These are phyloP conservation scores for Eucalyptus paniculata DNA, from an alignment of 345 rosid species.

Conservation along the genomic window DNA sequence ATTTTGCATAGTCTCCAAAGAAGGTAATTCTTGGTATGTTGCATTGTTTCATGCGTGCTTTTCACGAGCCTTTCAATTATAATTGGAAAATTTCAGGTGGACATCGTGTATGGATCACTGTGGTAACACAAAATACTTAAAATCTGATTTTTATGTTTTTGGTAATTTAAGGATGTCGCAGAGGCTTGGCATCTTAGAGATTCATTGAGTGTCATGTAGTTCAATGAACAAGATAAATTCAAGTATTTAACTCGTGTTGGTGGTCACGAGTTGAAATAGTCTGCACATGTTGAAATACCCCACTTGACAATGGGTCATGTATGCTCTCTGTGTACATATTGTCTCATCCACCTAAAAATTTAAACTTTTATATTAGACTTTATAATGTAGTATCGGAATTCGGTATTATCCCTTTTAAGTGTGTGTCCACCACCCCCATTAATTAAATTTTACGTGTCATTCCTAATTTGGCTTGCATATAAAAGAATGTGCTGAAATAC, in stretches of 20 bases:
- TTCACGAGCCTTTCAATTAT: neutral
- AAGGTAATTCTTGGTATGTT: neutral
- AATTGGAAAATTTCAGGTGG: neutral
- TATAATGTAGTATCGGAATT: too few species aligned
- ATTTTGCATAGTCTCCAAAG: neutral
- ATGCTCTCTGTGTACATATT: neutral
- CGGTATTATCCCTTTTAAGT: neutral
- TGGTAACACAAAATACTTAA: neutral
- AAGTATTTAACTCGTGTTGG: neutral
- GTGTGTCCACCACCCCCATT: neutral
- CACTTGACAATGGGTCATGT: neutral
- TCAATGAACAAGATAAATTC: neutral
- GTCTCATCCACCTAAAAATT: too few species aligned
- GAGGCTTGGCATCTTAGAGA: neutral
- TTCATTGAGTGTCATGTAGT: neutral
- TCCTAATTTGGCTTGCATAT: neutral
- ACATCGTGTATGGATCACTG: neutral
- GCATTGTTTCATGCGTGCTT: neutral
- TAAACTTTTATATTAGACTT: neutral
- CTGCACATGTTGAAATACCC: neutral
- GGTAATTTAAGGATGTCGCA: neutral
- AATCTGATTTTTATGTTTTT: neutral
- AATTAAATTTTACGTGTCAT: too few species aligned
- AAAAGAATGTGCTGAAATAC: too few species aligned
- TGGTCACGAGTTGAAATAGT: rapidly evolving